phyloP scores from a whole-genome alignment of 768 basidiomycete species.

The Amanita rubescens region DNA sequence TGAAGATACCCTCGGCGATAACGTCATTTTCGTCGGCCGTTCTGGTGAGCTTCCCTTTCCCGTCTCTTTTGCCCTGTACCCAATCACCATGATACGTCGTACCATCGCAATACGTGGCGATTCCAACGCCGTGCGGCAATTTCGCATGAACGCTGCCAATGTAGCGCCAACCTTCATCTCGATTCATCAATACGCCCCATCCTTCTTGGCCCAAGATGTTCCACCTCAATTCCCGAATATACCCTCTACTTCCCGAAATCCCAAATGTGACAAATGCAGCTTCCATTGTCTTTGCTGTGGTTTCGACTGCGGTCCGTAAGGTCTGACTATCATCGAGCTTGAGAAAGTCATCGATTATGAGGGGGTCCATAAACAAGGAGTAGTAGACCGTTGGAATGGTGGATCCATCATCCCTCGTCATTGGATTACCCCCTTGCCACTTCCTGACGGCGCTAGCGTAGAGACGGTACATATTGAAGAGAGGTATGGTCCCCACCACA shows the following conservation, averaged over 20 bases:
- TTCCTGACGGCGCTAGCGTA: neutral
- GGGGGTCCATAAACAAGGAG: neutral
- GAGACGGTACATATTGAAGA: slow-evolving; percentile 2
- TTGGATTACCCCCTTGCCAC: neutral
- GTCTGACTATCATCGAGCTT: neutral
- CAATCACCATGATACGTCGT: neutral
- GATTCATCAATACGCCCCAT: neutral
- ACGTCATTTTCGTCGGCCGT: neutral
- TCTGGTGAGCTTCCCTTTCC: neutral
- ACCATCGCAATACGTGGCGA: neutral
- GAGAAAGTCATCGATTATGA: neutral
- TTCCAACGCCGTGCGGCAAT: neutral
- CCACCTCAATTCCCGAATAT: neutral
- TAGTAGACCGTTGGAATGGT: neutral
- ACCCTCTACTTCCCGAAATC: neutral
- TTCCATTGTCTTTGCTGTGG: neutral
- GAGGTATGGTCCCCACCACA: neutral
- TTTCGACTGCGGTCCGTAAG: neutral
- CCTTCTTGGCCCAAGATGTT: neutral
- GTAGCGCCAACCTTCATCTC: slow-evolving; percentile 1
- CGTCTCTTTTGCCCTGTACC: neutral
- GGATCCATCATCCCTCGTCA: neutral
- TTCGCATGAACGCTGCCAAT: neutral
- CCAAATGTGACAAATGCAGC: neutral
- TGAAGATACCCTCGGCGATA: neutral